Percentiles rank a stretch among this genome's conserved stretches.
These are phyloP conservation scores for Crataegus laevigata DNA, from an alignment of 306 rosid species.

Conservation along the genomic window DNA sequence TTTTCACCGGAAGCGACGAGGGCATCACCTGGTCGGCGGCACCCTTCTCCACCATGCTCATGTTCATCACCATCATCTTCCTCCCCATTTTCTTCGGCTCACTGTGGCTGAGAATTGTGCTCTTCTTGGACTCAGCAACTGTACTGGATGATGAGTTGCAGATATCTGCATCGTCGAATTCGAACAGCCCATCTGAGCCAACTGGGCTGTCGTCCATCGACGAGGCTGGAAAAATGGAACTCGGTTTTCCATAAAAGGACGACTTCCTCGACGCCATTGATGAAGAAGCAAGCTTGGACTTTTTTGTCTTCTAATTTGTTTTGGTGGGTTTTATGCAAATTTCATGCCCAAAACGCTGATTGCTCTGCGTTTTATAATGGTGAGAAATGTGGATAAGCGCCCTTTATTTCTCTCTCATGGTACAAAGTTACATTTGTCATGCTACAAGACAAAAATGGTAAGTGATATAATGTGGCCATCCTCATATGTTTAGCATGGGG, in stretches of 20 bases:
- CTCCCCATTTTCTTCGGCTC: conserved; percentile 24
- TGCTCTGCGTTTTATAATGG: conserved; percentile 23
- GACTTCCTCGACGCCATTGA: conserved; percentile 68
- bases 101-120: conserved; percentile 8
- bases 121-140: conserved; percentile 16
- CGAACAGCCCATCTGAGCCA: conserved; percentile 23
- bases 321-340: background rate
- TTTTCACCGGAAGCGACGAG: conserved; percentile 60
- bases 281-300: background rate
- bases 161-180: conserved; percentile 58
- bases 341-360: background rate
- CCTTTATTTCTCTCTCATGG: conserved; percentile 8
- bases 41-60: background rate
- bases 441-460: conserved; percentile 6
- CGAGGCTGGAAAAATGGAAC: conserved; percentile 33
- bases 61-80: background rate
- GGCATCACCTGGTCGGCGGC: background rate
- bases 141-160: conserved; percentile 19
- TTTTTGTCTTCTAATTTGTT: background rate
- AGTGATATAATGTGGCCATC: conserved; percentile 10
- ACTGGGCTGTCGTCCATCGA: background rate
- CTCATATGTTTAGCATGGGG: conserved; percentile 18
- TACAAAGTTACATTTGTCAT: conserved; percentile 3
- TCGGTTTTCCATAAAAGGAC: conserved; percentile 30
- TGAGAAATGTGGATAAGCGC: conserved; percentile 24